Evolutionary conservation across 2,329 filamentous ascomycete species (phyloP), one percentile per base, ranked within the genome.

Genomic region (Ophiostoma australiae): DNA sequence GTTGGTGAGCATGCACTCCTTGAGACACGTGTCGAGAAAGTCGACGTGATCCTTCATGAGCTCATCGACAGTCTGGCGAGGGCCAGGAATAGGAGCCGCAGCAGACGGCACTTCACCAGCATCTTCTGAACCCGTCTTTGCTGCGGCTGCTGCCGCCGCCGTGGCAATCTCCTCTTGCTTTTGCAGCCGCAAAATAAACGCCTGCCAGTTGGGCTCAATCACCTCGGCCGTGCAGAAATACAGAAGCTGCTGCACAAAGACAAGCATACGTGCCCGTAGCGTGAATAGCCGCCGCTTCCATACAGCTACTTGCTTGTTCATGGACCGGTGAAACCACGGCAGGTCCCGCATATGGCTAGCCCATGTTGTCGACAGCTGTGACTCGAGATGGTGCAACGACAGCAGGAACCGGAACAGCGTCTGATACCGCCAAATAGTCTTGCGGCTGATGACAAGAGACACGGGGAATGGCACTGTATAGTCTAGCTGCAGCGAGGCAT

Each of bases 11-110:
- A 98, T 98, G 83, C 95, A 98, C 81, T 98, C 95, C 81, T 98
- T 99, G 76, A 99, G 84, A 79, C 95, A 99, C 4, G 95, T 98
- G 76, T 97, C 95, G 67, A 99, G 82, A 79, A 99, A 99, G 80
- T 98, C 95, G 72, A 99, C 94, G 81, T 99, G 95, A 77, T 98
- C 94, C 81, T 98, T 93, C 95, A 99, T 99, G 77, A 99, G 82
- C 81, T 98, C 93, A 77, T 99, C 95, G 0, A 99, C 95, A 0
- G 95, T 99, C 52, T 93, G 81, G 58, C 82, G 83, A 7, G 80
- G 78, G 11, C 70, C 58, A 5, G 68, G 55, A 15, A 70, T 27
- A 1, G 71, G 39, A 39, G 63, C 58, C 5, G 35, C 63, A 1
- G 70, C 67, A 6, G 55, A n/a, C 4, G 39, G 23, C 0, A 79